Base-by-base conservation (phyloP, 768 basidiomycete species). In the Tricholoma flavovirens region DNA sequence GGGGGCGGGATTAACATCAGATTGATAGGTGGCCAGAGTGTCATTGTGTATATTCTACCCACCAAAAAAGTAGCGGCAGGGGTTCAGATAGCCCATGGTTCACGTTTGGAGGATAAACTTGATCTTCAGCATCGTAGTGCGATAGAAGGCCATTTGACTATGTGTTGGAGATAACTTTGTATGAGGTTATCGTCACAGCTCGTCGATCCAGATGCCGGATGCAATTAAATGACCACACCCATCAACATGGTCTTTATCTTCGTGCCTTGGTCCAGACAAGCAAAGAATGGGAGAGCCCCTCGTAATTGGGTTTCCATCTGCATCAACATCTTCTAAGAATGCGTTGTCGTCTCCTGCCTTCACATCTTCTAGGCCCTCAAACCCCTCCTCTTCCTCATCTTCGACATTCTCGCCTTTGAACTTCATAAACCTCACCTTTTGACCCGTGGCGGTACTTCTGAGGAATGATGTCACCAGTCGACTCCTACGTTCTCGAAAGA, bases 401-500 rank as follows among this genome's bases (percentile, higher is more conserved):
- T 59, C 70, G 24, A 57, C 60, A 36, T 51, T 54, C 21, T 70
- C 69, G 14, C 57, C 55, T 19, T 58, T 54, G 24, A 62, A 62
- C 24, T 51, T 55, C 14, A 64, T 43, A 29, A 60, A 62, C 42
- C 14, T 51, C 12, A 53, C 15, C 1, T 11, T 45, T 15, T 15
- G n/a, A n/a, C 49, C 53, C 19, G 32, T 30, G 10, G 5, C 51
- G n/a, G 45, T 17, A 30, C 35, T 45, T 36, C 64, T 43, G 10
- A 49, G 1, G 38, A 63, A 79, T 26, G 79, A 82, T 59, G 75
- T 69, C 50, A 70, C 64, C 53, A 83, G 59, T 53, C 83, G 71
- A 5, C 64, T 67, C 29, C 79, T 75, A 12, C 75, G 77, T n/a
- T 76, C 75, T n/a, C 66, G 67, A 21, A 88, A 70, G 48, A 78